These are phyloP conservation scores for Monilinia aucupariae DNA, from an alignment of 2,329 filamentous ascomycete genomes.

Conservation along the genomic window DNA sequence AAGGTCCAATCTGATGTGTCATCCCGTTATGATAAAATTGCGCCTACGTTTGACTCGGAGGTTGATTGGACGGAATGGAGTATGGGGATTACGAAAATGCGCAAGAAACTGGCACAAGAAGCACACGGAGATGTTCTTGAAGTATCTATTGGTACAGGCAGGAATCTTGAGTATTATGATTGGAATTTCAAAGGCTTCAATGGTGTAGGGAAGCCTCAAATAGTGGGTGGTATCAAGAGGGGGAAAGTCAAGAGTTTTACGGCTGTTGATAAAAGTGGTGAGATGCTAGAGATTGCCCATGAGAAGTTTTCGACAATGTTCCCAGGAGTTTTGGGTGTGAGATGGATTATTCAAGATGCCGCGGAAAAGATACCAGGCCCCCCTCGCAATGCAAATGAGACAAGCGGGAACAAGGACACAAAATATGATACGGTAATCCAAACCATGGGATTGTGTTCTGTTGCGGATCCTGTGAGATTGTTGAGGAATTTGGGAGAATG, in stretches of 20 bases:
- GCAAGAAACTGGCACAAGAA: slow-evolving; percentile 43
- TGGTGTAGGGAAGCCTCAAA: slow-evolving; percentile 23
- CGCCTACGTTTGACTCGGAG: slow-evolving; percentile 52
- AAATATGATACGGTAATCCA: slow-evolving; percentile 59
- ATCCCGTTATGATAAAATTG: slow-evolving; percentile 36
- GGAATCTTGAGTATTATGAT: slow-evolving; percentile 55
- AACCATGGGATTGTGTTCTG: slow-evolving; percentile 61
- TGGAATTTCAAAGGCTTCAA: slow-evolving; percentile 41
- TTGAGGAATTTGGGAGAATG: slow-evolving; percentile 48
- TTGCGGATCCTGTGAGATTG: slow-evolving; percentile 50
- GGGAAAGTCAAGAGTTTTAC: slow-evolving; percentile 50
- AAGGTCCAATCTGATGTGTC: slow-evolving; percentile 32
- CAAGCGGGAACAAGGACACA: slow-evolving; percentile 21
- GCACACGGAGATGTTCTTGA: slow-evolving; percentile 56
- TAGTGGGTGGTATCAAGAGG: slow-evolving; percentile 26
- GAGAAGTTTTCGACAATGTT: slow-evolving; percentile 44
- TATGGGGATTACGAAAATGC: slow-evolving; percentile 50
- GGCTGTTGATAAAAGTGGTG: slow-evolving; percentile 54
- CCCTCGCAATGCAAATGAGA: slow-evolving; percentile 26
- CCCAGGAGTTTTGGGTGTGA: slow-evolving; percentile 40
- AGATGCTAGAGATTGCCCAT: slow-evolving; percentile 56
- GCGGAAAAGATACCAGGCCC: slow-evolving; percentile 27
- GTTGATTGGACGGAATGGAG: slow-evolving; percentile 53
- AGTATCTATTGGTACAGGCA: slow-evolving; percentile 57
- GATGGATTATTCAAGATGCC: slow-evolving; percentile 36